Evolutionary conservation across 1,284 basidiomycete species (phyloP).

Genomic region (Boletus albobrunnescens): DNA sequence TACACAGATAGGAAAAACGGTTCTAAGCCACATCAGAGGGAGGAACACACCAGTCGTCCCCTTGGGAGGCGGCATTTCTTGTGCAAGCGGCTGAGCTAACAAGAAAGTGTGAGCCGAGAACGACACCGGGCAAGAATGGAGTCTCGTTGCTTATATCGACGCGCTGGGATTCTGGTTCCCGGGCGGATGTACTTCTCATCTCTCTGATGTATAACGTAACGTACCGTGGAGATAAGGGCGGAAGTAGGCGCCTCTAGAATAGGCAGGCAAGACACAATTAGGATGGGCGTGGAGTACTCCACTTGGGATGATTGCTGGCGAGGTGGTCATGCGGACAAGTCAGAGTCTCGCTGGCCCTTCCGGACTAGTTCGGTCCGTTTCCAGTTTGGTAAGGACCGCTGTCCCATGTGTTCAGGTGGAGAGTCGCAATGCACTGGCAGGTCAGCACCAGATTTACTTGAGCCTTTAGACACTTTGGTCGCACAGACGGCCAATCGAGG

Average conservation of each 20-base stretch:
- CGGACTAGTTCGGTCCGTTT: slow-evolving; percentile 1
- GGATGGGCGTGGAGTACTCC: not conserved
- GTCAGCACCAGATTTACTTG: not conserved
- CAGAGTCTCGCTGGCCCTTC: not conserved
- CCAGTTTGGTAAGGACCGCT: not conserved
- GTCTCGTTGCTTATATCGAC: slow-evolving; percentile 20
- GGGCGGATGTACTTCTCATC: slow-evolving; percentile 5
- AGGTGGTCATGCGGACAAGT: slow-evolving; percentile 13
- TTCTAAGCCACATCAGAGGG: not conserved
- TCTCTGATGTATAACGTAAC: not conserved
- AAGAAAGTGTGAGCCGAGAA: slow-evolving; percentile 7
- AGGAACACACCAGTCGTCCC: slow-evolving; percentile 38
- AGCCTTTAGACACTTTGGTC: not conserved
- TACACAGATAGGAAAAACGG: slow-evolving; percentile 17
- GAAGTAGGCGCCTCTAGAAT: slow-evolving; percentile 7
- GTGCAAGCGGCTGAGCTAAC: not conserved
- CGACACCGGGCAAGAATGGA: not conserved
- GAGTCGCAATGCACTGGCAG: not conserved
- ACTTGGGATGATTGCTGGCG: not conserved
- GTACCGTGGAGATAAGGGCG: not conserved
- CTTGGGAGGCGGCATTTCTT: slow-evolving; percentile 29
- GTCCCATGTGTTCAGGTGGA: not conserved
- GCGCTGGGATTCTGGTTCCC: slow-evolving; percentile 2
- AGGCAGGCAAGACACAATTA: not conserved
- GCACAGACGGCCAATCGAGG: too few relatives aligned